phyloP scores from a whole-genome alignment of 768 basidiomycete genomes.

The Mycena kentingensis region DNA sequence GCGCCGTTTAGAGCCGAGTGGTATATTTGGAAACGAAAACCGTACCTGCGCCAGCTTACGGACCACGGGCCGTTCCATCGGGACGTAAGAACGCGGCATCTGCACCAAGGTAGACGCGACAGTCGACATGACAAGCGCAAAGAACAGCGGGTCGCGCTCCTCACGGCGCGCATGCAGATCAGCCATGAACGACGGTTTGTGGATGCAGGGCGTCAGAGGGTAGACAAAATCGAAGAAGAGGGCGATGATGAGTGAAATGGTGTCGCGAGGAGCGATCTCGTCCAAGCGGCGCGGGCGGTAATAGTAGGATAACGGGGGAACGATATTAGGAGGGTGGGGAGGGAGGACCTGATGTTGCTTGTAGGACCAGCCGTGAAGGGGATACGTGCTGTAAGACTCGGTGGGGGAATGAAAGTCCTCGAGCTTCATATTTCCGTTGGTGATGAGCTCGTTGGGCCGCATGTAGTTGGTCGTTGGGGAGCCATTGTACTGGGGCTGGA shows the following conservation, averaged over 20 bases:
- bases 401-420: slow-evolving; percentile 51
- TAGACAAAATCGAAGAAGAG: slow-evolving; percentile 95
- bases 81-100: slow-evolving; percentile 84
- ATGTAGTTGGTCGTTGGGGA: slow-evolving; percentile 33
- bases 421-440: slow-evolving; percentile 26
- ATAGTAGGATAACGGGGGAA: slow-evolving; percentile 71
- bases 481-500: slow-evolving; percentile 56
- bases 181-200: slow-evolving; percentile 91
- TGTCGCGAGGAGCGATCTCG: slow-evolving; percentile 79
- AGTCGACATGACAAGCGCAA: slow-evolving; percentile 86
- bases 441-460: slow-evolving; percentile 20
- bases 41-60: slow-evolving; percentile 69
- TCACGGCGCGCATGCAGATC: slow-evolving; percentile 79
- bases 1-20: too few species aligned
- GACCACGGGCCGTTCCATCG: slow-evolving; percentile 84
- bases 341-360: slow-evolving; percentile 57
- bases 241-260: slow-evolving; percentile 78
- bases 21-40: slow-evolving; percentile 2
- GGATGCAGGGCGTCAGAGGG: slow-evolving; percentile 86
- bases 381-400: slow-evolving; percentile 65
- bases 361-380: slow-evolving; percentile 71
- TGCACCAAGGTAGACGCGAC: slow-evolving; percentile 87
- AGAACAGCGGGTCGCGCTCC: slow-evolving; percentile 88
- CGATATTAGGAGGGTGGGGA: slow-evolving; percentile 45
- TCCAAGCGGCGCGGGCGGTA: slow-evolving; percentile 78